phyloP scores from a whole-genome alignment of 768 basidiomycete genomes.

The Auriscalpium vulgare region DNA sequence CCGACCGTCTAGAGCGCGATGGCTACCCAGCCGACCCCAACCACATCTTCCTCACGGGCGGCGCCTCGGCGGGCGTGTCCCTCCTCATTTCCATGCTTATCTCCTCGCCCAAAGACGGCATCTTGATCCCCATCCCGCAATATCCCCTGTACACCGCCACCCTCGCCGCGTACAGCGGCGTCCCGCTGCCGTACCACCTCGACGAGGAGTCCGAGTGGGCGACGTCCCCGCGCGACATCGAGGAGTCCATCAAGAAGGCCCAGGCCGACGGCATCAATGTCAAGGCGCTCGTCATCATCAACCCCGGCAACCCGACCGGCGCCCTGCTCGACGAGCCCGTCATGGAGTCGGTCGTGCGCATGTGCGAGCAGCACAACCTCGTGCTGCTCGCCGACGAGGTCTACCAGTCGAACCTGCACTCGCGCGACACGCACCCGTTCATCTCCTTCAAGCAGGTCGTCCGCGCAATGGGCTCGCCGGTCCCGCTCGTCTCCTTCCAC shows the following conservation, averaged over 20 bases:
- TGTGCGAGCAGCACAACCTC: constrained; percentile 80
- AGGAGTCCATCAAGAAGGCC: constrained; percentile 58
- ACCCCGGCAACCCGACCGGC: constrained; percentile 97
- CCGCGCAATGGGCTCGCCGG: constrained; percentile 50
- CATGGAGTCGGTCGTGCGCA: constrained; percentile 65
- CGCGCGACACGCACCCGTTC: constrained; percentile 61
- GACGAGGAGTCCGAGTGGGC: constrained; percentile 80
- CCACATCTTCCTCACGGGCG: constrained; percentile 90
- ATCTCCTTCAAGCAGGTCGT: constrained; percentile 91
- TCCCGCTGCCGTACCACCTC: constrained; percentile 81
- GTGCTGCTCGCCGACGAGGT: constrained; percentile 96
- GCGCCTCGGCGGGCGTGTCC: constrained; percentile 92
- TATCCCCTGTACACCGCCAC: constrained; percentile 97
- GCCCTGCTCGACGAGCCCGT: constrained; percentile 65
- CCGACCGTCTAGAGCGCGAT: constrained; percentile 61
- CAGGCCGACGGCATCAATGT: constrained; percentile 50
- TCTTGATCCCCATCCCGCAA: constrained; percentile 96
- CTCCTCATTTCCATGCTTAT: constrained; percentile 78
- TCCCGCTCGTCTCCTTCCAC: constrained; percentile 92
- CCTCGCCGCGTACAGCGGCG: constrained; percentile 78
- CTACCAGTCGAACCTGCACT: constrained; percentile 93
- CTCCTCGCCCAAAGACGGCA: constrained; percentile 54
- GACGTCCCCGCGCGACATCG: constrained; percentile 62
- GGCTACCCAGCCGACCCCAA: constrained; percentile 77
- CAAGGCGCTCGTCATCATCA: constrained; percentile 93